These are phyloP conservation scores for Chimonanthus praecox DNA, from an alignment of 164 flowering plant species.

Conservation along the genomic window DNA sequence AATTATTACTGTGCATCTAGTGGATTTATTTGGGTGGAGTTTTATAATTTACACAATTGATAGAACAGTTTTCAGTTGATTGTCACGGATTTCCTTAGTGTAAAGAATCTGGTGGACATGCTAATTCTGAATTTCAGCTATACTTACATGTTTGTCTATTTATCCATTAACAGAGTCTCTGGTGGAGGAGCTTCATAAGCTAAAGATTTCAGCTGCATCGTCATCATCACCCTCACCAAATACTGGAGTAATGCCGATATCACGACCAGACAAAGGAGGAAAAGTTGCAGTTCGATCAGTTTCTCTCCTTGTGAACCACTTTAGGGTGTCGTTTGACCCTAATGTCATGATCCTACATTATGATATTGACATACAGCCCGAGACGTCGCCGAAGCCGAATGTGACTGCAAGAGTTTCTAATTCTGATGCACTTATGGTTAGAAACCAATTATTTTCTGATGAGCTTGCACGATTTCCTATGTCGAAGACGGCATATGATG, in stretches of 20 bases:
- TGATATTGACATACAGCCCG: constrained; percentile 35
- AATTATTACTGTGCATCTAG: too few relatives aligned
- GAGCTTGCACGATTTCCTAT: constrained; percentile 20
- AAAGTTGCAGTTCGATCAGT: neutral
- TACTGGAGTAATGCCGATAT: constrained; percentile 16
- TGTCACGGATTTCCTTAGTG: too few relatives aligned
- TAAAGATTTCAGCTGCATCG: neutral
- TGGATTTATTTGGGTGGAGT: too few relatives aligned
- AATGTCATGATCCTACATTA: constrained; percentile 32
- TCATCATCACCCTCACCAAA: neutral
- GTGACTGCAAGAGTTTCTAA: constrained; percentile 31
- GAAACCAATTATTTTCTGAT: constrained; percentile 29
- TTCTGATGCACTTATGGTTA: constrained; percentile 19
- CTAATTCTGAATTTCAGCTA: neutral
- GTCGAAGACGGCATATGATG: constrained; percentile 49
- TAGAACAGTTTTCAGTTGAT: too few relatives aligned
- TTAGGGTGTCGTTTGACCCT: constrained; percentile 30
- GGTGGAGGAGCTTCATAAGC: neutral
- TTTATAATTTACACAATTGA: too few relatives aligned
- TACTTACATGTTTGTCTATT: neutral
- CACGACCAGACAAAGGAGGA: constrained; percentile 53
- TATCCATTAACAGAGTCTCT: neutral
- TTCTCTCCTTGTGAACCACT: constrained; percentile 45
- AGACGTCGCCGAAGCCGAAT: constrained; percentile 14
- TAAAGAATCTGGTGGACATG: neutral